Base-by-base conservation (phyloP, 1,284 basidiomycete genomes). In the Amylostereum areolatum region DNA sequence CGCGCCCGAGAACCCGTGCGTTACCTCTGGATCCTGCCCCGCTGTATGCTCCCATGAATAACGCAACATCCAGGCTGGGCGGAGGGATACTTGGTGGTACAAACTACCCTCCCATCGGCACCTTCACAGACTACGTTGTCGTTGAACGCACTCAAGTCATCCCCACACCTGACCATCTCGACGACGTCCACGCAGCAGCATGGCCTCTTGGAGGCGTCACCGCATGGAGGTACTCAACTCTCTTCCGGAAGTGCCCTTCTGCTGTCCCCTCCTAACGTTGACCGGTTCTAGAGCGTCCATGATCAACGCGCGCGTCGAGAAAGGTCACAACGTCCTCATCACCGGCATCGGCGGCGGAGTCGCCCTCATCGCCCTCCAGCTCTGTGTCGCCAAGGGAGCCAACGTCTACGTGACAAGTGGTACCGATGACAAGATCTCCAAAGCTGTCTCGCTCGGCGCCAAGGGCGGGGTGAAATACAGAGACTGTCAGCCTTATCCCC, bases 331-430 rank as follows among this genome's bases (percentile, higher is more conserved):
- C 49, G 72, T 94, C 32, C 77, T 94, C 34, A 85, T 94, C 48
- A 89, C 86, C 2, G 87, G 87, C 11, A 79, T 85, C 36, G 85
- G 84, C n/a, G 84, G 91, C 9, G 91, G 92, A 5, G 92, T 94
- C 29, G 91, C 91, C 0, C 70, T 94, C 25, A 60, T 81, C 34
- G 85, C 89, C 0, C 65, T 93, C 46, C 91, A 93, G 62, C 67
- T 93, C 25, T 88, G 84, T 58, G 60, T 92, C 1, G 89, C 87
- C 0, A 78, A 77, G 56, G 88, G 89, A 6, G 89, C 87, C 0
- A 79, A 80, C 42, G 89, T 92, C 8, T 93, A 83, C 63, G 89
- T 93, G n/a, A 90, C 90, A 0, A 90, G 86, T 51, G 79, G 88
- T 1, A 80, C 65, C 37, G 67, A 76, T 24, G 78, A 80, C 1